Evolutionary conservation across 768 basidiomycete species (phyloP), one percentile per base, ranked within the genome.

Genomic region (Trametes coccinea): DNA sequence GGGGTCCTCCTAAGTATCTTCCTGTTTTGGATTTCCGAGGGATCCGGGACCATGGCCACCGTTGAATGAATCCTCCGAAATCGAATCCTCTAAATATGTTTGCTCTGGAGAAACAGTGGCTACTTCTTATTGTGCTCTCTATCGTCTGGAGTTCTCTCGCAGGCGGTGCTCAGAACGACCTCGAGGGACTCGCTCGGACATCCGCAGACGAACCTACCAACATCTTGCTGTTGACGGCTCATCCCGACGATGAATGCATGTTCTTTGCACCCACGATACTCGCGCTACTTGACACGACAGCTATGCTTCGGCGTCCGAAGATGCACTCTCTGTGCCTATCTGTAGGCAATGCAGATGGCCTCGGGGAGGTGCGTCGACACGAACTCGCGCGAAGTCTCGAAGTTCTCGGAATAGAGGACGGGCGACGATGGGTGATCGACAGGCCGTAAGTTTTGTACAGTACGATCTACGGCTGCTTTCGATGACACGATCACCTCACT

Each of bases 231-330:
- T 73, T 98, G 47, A 96, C 95, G 0, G 93, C 95, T 30, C 95
- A 98, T 71, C 95, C 95, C 2, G 95, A 97, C 71, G 95, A 98
- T 71, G 95, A 97, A 76, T 87, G 86, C 72, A 84, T 95, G 81
- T 98, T 98, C 80, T 98, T 98, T 72, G 86, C 87, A 3, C 95
- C 95, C 0, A 94, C 92, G 0, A 72, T 96, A 13, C 75, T 88
- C 34, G 79, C 82, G 2, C 78, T 95, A 34, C 47, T 17, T 29
- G 45, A 40, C 4, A 31, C 30, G 6, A 48, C 40, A 22, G 27
- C 50, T 7, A 17, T 44, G 29, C n/a, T n/a, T 4, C 40, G 22
- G 16, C 56, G 57, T 0, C 74, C 82, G 22, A 70, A 90, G 0
- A 4, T 64, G 2, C 83, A 77, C 64, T 89, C 84, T 0, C 70